Conservation (phyloP, 257 asterid genomes). For the Pogostemon cablin region DNA sequence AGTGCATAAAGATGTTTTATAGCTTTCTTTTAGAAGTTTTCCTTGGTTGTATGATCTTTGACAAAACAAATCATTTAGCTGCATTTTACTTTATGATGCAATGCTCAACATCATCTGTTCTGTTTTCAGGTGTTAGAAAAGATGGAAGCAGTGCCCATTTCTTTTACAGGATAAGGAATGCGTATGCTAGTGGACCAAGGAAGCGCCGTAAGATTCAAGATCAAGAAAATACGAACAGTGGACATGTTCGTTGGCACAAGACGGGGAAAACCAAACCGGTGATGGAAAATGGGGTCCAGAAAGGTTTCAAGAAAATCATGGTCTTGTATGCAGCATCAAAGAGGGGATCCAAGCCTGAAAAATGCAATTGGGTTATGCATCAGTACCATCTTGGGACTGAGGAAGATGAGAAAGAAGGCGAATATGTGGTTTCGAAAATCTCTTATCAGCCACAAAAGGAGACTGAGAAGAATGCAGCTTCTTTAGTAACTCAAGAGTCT, state of each 20-base stretch:
- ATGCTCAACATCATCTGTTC: not conserved
- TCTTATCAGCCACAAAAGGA: constrained; percentile 69
- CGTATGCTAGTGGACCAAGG: constrained; percentile 75
- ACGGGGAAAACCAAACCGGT: constrained; percentile 79
- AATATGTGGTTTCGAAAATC: constrained; percentile 75
- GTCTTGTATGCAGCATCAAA: constrained; percentile 64
- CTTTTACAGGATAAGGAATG: constrained; percentile 63
- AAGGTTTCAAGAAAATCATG: constrained; percentile 89
- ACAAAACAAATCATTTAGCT: not conserved
- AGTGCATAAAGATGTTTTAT: too few species aligned
- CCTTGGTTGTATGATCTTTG: not conserved
- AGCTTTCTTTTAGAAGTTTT: too few species aligned
- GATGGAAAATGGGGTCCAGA: constrained; percentile 58
- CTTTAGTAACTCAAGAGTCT: constrained; percentile 46
- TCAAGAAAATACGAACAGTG: constrained; percentile 30
- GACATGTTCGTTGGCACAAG: constrained; percentile 86
- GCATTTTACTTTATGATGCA: not conserved
- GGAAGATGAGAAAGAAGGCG: constrained; percentile 72
- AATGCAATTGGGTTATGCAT: constrained; percentile 90
- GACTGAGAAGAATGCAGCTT: constrained; percentile 34
- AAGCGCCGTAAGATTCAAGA: constrained; percentile 76
- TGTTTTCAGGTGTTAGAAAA: constrained; percentile 67
- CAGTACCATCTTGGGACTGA: constrained; percentile 82
- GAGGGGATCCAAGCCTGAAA: constrained; percentile 62
- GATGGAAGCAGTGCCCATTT: constrained; percentile 88